A percentile compares a stretch with the other conserved stretches of the same genome.
phyloP scores from a whole-genome alignment of 768 basidiomycete species.

The Tylopilus subfusipes region DNA sequence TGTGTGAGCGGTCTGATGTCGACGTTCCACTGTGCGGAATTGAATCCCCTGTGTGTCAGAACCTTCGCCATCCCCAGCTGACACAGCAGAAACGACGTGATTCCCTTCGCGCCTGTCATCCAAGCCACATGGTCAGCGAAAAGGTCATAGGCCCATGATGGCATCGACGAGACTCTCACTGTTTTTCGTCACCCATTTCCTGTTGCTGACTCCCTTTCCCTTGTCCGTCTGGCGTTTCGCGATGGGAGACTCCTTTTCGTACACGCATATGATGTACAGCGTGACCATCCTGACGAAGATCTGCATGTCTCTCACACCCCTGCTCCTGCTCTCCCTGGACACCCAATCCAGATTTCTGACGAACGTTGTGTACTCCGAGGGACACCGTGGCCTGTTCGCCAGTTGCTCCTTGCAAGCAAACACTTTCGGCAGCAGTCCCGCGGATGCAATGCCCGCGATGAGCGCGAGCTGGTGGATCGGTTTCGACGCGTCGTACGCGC shows the following conservation, averaged over 20 bases:
- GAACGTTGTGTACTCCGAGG: neutral
- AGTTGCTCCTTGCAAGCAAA: neutral
- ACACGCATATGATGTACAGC: neutral
- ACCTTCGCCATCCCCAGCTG: neutral
- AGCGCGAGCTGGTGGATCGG: no score
- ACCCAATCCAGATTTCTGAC: neutral
- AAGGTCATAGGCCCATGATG: no score
- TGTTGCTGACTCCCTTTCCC: no score
- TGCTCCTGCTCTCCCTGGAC: neutral
- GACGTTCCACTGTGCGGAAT: neutral
- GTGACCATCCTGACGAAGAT: neutral
- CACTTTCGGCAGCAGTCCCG: neutral
- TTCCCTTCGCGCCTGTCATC: no score
- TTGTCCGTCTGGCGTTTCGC: no score
- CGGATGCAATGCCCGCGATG: no score
- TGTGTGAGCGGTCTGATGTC: neutral
- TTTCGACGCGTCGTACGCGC: no score
- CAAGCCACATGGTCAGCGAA: no score
- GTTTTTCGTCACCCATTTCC: no score
- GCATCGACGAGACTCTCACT: no score
- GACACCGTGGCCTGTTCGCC: fast-evolving
- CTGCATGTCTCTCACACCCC: neutral
- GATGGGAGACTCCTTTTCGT: neutral
- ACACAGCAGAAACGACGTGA: neutral
- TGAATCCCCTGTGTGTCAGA: neutral